Percentiles rank a stretch among this genome's conserved stretches.
phyloP scores from a whole-genome alignment of 768 basidiomycete genomes.

The Mycena galopus region DNA sequence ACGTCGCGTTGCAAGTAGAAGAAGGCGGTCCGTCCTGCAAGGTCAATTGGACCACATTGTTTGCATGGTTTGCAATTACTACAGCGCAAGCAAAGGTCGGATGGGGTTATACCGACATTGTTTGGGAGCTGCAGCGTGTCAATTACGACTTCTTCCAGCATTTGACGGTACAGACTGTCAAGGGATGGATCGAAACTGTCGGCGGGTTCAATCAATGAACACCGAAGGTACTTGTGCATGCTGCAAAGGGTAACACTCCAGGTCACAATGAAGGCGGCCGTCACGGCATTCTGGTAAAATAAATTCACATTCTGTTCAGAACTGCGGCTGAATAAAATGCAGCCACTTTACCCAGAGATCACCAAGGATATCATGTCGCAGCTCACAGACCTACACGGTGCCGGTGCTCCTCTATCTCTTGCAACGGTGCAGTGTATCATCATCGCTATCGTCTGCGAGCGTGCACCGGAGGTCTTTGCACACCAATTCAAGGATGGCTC shows the following conservation, averaged over 20 bases:
- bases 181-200: constrained; percentile 16
- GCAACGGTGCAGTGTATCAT: too few species aligned
- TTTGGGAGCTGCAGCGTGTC: constrained; percentile 12
- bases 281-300: constrained; percentile 18
- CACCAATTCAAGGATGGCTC: too few species aligned
- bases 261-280: constrained; percentile 27
- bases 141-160: constrained; percentile 23
- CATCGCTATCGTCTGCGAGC: too few species aligned
- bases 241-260: constrained; percentile 13
- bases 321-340: constrained; percentile 37
- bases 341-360: constrained; percentile 16
- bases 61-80: constrained; percentile 24
- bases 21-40: constrained; percentile 3
- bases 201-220: constrained; percentile 19
- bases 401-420: too few species aligned
- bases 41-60: constrained; percentile 24
- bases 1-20: constrained; percentile 21
- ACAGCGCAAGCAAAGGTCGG: constrained; percentile 4
- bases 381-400: background rate
- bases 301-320: constrained; percentile 22
- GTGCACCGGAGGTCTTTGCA: too few species aligned
- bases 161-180: background rate
- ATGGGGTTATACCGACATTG: too few species aligned
- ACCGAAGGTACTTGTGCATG: constrained; percentile 4
- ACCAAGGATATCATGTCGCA: background rate